Evolutionary conservation across 768 basidiomycete species (phyloP), one percentile per base, ranked within the genome.

Genomic region (Boletus bicolor): DNA sequence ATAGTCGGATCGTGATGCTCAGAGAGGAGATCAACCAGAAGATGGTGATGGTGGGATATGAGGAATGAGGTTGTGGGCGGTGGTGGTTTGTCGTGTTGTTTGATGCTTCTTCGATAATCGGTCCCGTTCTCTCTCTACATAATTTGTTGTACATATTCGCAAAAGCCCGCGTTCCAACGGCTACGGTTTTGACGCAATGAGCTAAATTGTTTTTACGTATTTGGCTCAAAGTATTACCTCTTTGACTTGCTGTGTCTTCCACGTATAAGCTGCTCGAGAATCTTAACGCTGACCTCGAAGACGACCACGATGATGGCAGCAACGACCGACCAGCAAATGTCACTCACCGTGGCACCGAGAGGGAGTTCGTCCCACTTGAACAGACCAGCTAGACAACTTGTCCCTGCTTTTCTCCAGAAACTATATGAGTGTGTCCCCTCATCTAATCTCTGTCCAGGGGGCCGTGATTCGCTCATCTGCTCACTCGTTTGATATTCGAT

Each of bases 331-430:
- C 78, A 80, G 17, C 83, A 85, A 62, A 76, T 84, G 56, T 78
- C 83, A 4, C 74, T 86, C n/a, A 69, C 82, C 0, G 76, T 85
- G 49, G 68, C 76, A 30, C 68, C 72, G 34, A 67, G 78, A 49
- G 66, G 70, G 24, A 62, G 75, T 38, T 70, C 76, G 21, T 68
- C 75, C 19, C 73, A 75, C 55, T 63, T 79, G 36, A 79, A 72
- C 70, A 79, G 71, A 69, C 73, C 75, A n/a, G 76, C 77, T 15
- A 73, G 77, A 55, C 76, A 78, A 54, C 69, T 79, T 36, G 82
- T 88, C 1, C 93, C 94, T 4, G 89, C 89, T 0, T 97, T 97
- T 68, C 79, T 97, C 14, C 91, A 94, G 73, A 98, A 98, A 73
- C 80, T 98, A 35, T 95, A 87, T 73, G 89, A 88, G 93, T 95